Base-by-base conservation (phyloP, 2,329 filamentous ascomycete genomes). In the Fusarium mundagurra region DNA sequence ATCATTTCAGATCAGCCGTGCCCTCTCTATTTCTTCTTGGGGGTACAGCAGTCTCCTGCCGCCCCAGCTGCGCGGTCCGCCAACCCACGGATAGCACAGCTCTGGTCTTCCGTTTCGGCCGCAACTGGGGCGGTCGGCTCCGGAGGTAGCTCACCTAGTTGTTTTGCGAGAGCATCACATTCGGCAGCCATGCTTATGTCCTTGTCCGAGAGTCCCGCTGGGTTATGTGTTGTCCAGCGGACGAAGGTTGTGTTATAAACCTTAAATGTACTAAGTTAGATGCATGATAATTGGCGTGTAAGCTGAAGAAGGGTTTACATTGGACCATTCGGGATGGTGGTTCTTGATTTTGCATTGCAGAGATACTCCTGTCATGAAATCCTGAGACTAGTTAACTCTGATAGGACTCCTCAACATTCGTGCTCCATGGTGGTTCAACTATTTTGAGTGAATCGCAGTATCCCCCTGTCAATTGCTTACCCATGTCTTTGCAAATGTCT, bases 241-340 rank as follows among this genome's bases (percentile, higher is more conserved):
- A 94, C 89, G 75, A 90, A 90, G 1, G 90, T 89, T 11, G 88
- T 91, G 79, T 93, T 94, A 82, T 92, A 94, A 14, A 93, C 88
- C 91, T 92, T 54, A 27, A 20, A 14, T 18, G 14, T 24, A 4
- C n/a, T n/a, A n/a, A n/a, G n/a, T 75, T 55, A 74, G 67, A 33
- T 58, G 27, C 24, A 12, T 29, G 24, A 33, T 51, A n/a, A 24
- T 50, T 18, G n/a, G 16, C 18, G 14, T 47, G 22, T 10, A 39
- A 53, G 41, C 33, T 27, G 45, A 12, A 36, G 16, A 20, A 29
- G 14, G 33, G 27, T 33, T 74, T 82, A 92, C 92, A 78, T 94
- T 94, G 6, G 91, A 92, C 92, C 92, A 94, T 80, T 94, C 92
- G 0, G 92, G 92, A 77, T 94, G 92, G 80, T 94, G 92, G 76